A percentile compares a stretch with the other conserved stretches of the same genome.
phyloP scores from a whole-genome alignment of 441 rosid species.

The Dalechampia spathulata region DNA sequence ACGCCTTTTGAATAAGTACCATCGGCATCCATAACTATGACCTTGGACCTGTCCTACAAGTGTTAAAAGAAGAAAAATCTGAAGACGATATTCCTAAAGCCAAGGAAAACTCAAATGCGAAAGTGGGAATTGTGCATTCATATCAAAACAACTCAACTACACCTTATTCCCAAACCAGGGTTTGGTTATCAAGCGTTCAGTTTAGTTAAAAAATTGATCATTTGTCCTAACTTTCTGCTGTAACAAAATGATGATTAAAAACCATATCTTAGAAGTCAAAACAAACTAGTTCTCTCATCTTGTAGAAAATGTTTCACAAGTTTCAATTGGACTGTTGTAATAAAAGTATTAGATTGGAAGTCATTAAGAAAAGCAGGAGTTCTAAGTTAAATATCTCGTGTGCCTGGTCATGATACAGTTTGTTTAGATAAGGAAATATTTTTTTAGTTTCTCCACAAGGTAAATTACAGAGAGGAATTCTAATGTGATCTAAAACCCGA shows the following conservation, averaged over 20 bases:
- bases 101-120: background rate
- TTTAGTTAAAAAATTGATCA: background rate
- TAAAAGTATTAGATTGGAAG: background rate
- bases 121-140: background rate
- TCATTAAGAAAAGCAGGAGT: background rate
- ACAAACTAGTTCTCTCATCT: background rate
- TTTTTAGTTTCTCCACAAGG: background rate
- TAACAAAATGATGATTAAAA: background rate
- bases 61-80: conserved; percentile 28
- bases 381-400: background rate
- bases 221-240: background rate
- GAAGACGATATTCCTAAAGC: conserved; percentile 23
- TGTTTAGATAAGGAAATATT: conserved; percentile 6
- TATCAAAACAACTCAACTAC: too few relatives aligned
- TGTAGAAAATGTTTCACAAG: background rate
- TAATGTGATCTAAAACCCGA: conserved; percentile 4
- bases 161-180: too few relatives aligned
- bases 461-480: background rate
- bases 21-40: conserved; percentile 91
- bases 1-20: conserved; percentile 79
- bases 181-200: too few relatives aligned
- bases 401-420: background rate
- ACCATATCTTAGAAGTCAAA: background rate
- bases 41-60: conserved; percentile 96
- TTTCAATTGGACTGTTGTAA: background rate